Evolutionary conservation across 2,329 filamentous ascomycete genomes (phyloP).

Genomic region (Colletotrichum sp.): DNA sequence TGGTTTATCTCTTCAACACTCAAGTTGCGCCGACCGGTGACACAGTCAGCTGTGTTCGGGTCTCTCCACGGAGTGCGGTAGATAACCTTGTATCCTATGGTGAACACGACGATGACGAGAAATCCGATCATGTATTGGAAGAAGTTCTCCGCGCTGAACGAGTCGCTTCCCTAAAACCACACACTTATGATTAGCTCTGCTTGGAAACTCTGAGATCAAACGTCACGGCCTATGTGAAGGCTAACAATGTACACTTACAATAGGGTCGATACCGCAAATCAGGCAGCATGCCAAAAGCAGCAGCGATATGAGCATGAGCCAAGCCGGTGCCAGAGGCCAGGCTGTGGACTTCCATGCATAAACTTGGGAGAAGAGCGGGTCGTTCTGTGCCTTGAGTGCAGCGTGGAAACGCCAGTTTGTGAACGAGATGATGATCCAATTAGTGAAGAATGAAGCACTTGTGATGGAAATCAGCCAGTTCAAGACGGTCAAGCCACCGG

Average conservation of each 20-base stretch:
- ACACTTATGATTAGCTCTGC: background rate
- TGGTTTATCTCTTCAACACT: background rate
- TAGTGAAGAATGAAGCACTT: background rate
- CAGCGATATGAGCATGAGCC: background rate
- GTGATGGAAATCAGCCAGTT: background rate
- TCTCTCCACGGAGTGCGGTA: background rate
- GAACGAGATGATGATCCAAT: background rate
- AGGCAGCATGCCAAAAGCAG: background rate
- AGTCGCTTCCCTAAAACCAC: background rate
- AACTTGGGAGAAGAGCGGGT: background rate
- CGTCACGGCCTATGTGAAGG: background rate
- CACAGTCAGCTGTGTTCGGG: background rate
- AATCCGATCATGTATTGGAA: background rate
- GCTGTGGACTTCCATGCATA: background rate
- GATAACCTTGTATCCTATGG: background rate
- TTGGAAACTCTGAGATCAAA: background rate
- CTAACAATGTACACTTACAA: background rate
- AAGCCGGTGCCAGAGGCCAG: background rate
- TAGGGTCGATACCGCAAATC: background rate
- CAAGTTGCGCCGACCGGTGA: background rate
- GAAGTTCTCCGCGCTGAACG: background rate
- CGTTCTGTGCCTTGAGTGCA: background rate
- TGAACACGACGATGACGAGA: background rate
- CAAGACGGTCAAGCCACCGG: background rate
- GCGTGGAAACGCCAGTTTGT: background rate